Conservation (phyloP, 805 yeast genomes). For the Diddensiella santjacobensis region DNA sequence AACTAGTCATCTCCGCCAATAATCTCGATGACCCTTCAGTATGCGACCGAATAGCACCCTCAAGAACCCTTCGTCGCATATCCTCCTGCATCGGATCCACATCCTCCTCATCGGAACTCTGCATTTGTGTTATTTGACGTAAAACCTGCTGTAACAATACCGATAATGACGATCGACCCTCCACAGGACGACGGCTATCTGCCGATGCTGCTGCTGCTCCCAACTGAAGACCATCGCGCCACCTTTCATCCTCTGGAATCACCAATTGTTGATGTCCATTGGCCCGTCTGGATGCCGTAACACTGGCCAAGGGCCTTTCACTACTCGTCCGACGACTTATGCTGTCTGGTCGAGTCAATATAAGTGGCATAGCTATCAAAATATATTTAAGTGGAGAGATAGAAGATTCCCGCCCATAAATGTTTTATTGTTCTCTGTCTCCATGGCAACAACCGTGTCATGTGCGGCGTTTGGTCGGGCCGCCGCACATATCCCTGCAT, state of each 20-base stretch:
- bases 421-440: too few relatives aligned
- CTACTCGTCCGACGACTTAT: too few relatives aligned
- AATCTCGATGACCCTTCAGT: slow-evolving; percentile 10
- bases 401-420: too few relatives aligned
- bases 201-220: background rate
- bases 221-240: background rate
- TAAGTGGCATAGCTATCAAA: too few relatives aligned
- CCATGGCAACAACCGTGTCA: too few relatives aligned
- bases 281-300: too few relatives aligned
- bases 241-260: background rate
- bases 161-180: background rate
- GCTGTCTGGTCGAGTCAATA: too few relatives aligned
- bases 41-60: slow-evolving; percentile 9
- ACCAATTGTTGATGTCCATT: background rate
- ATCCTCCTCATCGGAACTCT: background rate
- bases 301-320: too few relatives aligned
- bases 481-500: too few relatives aligned
- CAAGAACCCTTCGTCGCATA: slow-evolving; percentile 1
- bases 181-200: background rate
- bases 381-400: too few relatives aligned
- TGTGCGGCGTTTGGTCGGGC: too few relatives aligned
- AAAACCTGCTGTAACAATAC: slow-evolving; percentile 3
- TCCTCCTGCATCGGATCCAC: background rate
- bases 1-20: slow-evolving; percentile 9
- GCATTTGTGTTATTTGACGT: background rate